A percentile compares a stretch with the other conserved stretches of the same genome.
phyloP scores from a whole-genome alignment of 2,329 filamentous ascomycete species.

The Penicillium digitatum region DNA sequence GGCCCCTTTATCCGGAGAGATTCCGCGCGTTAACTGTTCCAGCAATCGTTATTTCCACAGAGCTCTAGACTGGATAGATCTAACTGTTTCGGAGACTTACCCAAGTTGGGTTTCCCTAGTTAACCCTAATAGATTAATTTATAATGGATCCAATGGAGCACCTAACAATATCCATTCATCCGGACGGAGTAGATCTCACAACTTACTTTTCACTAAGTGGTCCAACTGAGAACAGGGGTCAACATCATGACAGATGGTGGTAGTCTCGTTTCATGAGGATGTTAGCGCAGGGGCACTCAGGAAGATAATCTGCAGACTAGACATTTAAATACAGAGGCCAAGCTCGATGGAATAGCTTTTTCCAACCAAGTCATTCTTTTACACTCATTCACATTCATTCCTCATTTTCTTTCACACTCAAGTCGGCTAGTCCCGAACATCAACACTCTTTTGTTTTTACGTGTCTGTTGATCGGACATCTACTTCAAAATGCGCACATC shows the following conservation, averaged over 20 bases:
- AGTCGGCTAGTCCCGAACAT: not conserved
- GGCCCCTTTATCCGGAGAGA: not conserved
- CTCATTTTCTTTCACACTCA: not conserved
- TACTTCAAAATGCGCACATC: constrained; percentile 21
- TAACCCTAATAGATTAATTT: not conserved
- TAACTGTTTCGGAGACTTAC: constrained; percentile 1
- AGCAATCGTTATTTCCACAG: not conserved
- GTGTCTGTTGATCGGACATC: constrained; percentile 24
- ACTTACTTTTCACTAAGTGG: not conserved
- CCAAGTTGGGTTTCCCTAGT: not conserved
- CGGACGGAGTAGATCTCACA: too few species aligned
- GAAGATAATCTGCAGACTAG: not conserved
- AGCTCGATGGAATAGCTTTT: not conserved
- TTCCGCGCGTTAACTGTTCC: not conserved
- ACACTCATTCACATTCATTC: not conserved
- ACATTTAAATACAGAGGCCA: constrained; percentile 7
- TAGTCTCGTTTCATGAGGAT: not conserved
- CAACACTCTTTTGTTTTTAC: constrained; percentile 7
- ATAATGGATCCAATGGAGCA: not conserved
- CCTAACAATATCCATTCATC: not conserved
- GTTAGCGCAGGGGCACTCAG: not conserved
- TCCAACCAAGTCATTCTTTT: constrained; percentile 4
- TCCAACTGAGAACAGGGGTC: not conserved
- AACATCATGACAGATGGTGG: not conserved
- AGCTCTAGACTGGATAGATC: not conserved